Evolutionary conservation across 768 basidiomycete genomes (phyloP), one percentile per base, ranked within the genome.

Genomic region (Artomyces pyxidatus): DNA sequence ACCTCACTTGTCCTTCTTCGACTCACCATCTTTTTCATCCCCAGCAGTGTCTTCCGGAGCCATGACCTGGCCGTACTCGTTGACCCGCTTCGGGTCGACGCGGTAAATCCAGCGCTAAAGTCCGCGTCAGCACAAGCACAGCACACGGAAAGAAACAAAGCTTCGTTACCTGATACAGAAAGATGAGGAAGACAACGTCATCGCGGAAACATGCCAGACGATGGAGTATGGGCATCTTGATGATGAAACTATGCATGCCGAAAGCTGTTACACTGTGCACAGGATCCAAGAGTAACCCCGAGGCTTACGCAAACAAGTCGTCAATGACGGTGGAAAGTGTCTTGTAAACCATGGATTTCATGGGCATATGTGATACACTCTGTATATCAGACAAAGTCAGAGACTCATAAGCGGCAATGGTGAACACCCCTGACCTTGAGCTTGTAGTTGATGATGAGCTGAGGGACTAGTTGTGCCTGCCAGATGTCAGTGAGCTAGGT

Each of bases 341-440:
- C 71, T 95, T 96, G 75, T 92, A 95, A 57, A 93, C 83, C 89
- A 98, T 92, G 3, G 94, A 88, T 65, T 94, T 96, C 85, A 96
- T 94, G 17, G 94, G 94, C 85, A 98, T 92, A 64, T 98, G 95
- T 39, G 95, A 87, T 29, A 96, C 93, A 64, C 86, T 91, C 86
- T 93, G 69, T 23, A 47, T 12, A 3, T 35, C 12, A 26, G 26
- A 11, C 12, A 40, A 14, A 21, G 38, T 50, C 32, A 57, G 14
- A 30, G 12, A 2, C 26, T 26, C n/a, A 43, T 11, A n/a, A 21
- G 17, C 16, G 42, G 40, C 29, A 44, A 46, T n/a, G 1, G 30
- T 41, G 11, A 48, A 19, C 56, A 48, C 45, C 61, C n/a, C 68
- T 52, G 56, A 85, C 84, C 85, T 93, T 93, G 51, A 98, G 77